Evolutionary conservation across 2,329 filamentous ascomycete genomes (phyloP), one percentile per base, ranked within the genome.

Genomic region (Pestalotiopsis sp.): DNA sequence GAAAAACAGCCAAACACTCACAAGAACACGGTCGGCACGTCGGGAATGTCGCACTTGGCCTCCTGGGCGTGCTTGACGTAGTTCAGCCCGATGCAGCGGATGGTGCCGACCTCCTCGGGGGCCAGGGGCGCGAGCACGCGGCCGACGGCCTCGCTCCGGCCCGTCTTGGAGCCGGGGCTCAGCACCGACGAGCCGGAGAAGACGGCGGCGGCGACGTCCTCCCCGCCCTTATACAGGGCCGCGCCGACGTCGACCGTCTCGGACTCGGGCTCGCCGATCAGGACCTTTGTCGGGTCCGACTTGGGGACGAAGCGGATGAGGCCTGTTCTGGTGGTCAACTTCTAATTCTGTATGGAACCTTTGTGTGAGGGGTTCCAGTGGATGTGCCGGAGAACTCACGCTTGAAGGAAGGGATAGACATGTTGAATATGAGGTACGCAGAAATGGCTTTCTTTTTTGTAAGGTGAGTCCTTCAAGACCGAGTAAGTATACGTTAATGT

Each of bases 111-210:
- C 71, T 88, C 85, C 23, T 74, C 73, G 68, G 79, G 77, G 1
- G 83, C 75, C 25, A 88, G 71, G 9, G 86, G 86, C 2, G 87
- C 87, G 52, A 90, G 79, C 13, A 90, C 74, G 3, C 81, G 78
- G 66, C 80, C 81, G 70, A 87, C 81, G 39, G 78, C 76, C 74
- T 83, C 83, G 2, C 79, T 77, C 69, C 80, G 79, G 27, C 80
- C 84, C 1, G 88, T 73, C 12, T 81, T 80, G 23, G 80, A 77
- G 2, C 89, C 89, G 0, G 88, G 84, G 25, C 77, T 80, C 58
- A 91, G 78, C 1, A 89, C 85, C 2, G 89, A 91, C 1, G 80
- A 80, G n/a, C 89, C 89, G 25, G 84, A 87, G 79, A 87, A 90
- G 6, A 89, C 81, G 52, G 82, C 81, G 59, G 88, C 87, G 25